Evolutionary conservation across 345 rosid genomes (phyloP).

Genomic region (Aquilaria sinensis): DNA sequence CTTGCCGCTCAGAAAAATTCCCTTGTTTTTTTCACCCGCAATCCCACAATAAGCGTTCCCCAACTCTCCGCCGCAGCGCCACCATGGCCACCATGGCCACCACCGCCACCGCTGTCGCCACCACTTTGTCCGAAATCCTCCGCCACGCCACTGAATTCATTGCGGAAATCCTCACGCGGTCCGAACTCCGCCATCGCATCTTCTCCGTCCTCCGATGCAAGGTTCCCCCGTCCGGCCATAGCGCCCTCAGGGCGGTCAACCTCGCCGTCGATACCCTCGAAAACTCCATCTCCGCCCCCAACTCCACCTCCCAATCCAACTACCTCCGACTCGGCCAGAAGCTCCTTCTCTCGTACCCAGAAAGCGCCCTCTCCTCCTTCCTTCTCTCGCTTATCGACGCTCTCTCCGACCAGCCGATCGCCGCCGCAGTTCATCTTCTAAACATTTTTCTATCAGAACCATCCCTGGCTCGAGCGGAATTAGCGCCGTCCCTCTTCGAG

Average conservation of each 20-base stretch:
- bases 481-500: slow-evolving; percentile 41
- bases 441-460: slow-evolving; percentile 41
- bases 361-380: slow-evolving; percentile 34
- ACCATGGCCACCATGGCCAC: slow-evolving; percentile 8
- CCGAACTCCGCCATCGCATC: slow-evolving; percentile 38
- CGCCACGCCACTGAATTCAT: slow-evolving; percentile 32
- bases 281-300: slow-evolving; percentile 29
- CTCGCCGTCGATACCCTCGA: slow-evolving; percentile 45
- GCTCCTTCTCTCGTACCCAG: slow-evolving; percentile 37
- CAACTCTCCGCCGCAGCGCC: neutral
- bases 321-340: slow-evolving; percentile 40
- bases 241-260: slow-evolving; percentile 25
- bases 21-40: neutral
- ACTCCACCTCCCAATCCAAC: slow-evolving; percentile 24
- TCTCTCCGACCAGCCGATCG: slow-evolving; percentile 30
- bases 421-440: slow-evolving; percentile 35
- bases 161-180: slow-evolving; percentile 31
- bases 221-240: slow-evolving; percentile 14
- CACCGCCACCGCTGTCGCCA: slow-evolving; percentile 6
- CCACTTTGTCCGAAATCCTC: slow-evolving; percentile 33
- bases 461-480: slow-evolving; percentile 36
- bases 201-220: slow-evolving; percentile 29
- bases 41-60: neutral
- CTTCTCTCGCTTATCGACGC: slow-evolving; percentile 43
- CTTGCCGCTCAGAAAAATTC: neutral